A percentile compares a stretch with the other conserved stretches of the same genome.
These are phyloP conservation scores for Malus hybrid DNA, from an alignment of 331 rosid genomes.

Conservation along the genomic window DNA sequence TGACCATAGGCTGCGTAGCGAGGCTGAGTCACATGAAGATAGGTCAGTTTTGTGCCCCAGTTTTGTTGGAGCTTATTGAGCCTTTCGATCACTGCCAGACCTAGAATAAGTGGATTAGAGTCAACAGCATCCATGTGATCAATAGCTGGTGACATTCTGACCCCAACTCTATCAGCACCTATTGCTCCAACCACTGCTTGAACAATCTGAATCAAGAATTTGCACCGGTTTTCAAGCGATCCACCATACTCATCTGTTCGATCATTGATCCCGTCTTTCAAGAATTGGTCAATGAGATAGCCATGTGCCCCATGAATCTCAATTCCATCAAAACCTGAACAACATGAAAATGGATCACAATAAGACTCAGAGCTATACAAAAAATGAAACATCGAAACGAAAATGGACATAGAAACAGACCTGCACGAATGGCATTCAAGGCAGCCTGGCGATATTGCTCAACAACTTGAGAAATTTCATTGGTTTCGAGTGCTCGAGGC, in stretches of 20 bases:
- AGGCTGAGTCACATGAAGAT: constrained; percentile 92
- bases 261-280: constrained; percentile 84
- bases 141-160: constrained; percentile 91
- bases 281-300: constrained; percentile 79
- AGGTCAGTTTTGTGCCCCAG: constrained; percentile 46
- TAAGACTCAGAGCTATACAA: background rate
- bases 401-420: constrained; percentile 16
- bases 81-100: constrained; percentile 67
- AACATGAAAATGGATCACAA: background rate
- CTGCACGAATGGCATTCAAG: constrained; percentile 83
- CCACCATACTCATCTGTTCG: constrained; percentile 85
- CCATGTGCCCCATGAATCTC: constrained; percentile 96
- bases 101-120: constrained; percentile 67
- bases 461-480: constrained; percentile 56
- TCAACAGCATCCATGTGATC: constrained; percentile 87
- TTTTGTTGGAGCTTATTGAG: constrained; percentile 63
- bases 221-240: constrained; percentile 58
- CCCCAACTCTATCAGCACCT: constrained; percentile 70
- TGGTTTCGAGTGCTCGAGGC: constrained; percentile 45
- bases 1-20: constrained; percentile 72
- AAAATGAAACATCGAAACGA: background rate
- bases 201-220: constrained; percentile 56
- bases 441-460: constrained; percentile 76
- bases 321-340: constrained; percentile 85
- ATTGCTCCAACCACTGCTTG: constrained; percentile 54